These are phyloP conservation scores for Rhodotorula sp. DNA, from an alignment of 1,284 basidiomycete species.

Conservation along the genomic window DNA sequence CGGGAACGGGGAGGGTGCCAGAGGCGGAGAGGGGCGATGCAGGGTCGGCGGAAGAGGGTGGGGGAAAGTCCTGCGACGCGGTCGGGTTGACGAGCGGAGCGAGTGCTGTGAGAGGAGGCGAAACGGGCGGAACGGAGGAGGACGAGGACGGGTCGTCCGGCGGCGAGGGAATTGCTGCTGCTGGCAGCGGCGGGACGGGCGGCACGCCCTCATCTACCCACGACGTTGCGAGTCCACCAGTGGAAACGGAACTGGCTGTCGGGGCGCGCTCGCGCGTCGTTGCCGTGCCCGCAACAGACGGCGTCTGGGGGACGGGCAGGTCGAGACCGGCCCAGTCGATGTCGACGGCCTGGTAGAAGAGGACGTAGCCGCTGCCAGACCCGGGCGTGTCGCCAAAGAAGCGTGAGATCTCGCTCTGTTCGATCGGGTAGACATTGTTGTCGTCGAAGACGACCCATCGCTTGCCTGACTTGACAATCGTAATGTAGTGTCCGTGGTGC, in stretches of 20 bases:
- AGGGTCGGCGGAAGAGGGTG: background rate
- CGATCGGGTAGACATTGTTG: constrained; percentile 82
- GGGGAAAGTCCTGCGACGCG: background rate
- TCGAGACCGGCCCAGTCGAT: constrained; percentile 29
- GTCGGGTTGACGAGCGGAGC: constrained; percentile 22
- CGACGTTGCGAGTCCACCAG: background rate
- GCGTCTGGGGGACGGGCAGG: constrained; percentile 10
- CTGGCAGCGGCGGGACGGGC: constrained; percentile 23
- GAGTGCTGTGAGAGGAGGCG: background rate
- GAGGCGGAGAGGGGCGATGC: background rate
- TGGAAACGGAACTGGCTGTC: constrained; percentile 25
- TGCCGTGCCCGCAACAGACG: background rate
- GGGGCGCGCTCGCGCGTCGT: constrained; percentile 3
- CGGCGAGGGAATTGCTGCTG: constrained; percentile 4
- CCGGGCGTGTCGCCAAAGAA: constrained; percentile 88
- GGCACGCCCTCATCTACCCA: constrained; percentile 3
- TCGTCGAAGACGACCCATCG: constrained; percentile 95
- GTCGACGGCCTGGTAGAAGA: constrained; percentile 95
- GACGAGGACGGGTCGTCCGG: background rate
- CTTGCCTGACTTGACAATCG: constrained; percentile 79
- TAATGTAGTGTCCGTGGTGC: constrained; percentile 96
- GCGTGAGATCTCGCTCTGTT: constrained; percentile 83
- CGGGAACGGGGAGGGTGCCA: background rate
- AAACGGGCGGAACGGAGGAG: background rate
- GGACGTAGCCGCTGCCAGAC: constrained; percentile 86